Evolutionary conservation across 2,329 filamentous ascomycete species (phyloP), one percentile per base, ranked within the genome.

Genomic region (Pseudocercospora pini-densiflorae): DNA sequence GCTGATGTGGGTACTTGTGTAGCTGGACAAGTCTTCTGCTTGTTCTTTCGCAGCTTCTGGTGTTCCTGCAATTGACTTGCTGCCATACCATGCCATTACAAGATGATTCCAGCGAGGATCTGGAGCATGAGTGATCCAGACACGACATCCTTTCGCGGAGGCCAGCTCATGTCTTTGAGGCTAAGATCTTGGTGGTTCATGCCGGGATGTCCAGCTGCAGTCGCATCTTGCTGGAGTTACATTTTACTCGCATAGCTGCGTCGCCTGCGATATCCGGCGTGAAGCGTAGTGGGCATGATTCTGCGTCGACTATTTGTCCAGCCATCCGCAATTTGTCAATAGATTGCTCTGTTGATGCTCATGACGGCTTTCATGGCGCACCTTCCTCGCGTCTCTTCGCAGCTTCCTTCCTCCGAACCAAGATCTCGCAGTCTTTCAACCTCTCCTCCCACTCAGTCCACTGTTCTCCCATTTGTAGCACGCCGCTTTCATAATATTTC

Each of bases 401-500:
- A 69, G 81, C 82, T 75, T 93, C 91, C 59, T 83, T 82, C 73
- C 90, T 85, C 75, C 88, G 84, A 2, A 94, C 82, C 8, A 83
- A 82, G 62, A 87, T 85, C 79, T 95, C 92, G 7, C 88, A 85
- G 67, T 84, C 82, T 77, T 87, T 86, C 12, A 94, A 78, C 59
- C 90, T 83, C 36, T 86, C 84, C 79, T 96, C 91, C 75, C 90
- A 88, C 60, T 90, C 88, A 23, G 90, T 90, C 81, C 93, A 89
- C 65, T 86, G 86, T 71, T 88, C 86, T 0, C 90, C 90, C 71
- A 87, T 88, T 10, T 86, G 85, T 57, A 97, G 81, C 51, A 95
- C 83, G 3, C 88, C 87, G 24, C 87, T 81, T 76, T 93, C 89
- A 78, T 94, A 93, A 90, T 92, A 96, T 40, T 68, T 78, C 77